A percentile compares a stretch with the other conserved stretches of the same genome.
These are phyloP conservation scores for Epichloe uncinata DNA, from an alignment of 2,329 filamentous ascomycete species.

Conservation along the genomic window DNA sequence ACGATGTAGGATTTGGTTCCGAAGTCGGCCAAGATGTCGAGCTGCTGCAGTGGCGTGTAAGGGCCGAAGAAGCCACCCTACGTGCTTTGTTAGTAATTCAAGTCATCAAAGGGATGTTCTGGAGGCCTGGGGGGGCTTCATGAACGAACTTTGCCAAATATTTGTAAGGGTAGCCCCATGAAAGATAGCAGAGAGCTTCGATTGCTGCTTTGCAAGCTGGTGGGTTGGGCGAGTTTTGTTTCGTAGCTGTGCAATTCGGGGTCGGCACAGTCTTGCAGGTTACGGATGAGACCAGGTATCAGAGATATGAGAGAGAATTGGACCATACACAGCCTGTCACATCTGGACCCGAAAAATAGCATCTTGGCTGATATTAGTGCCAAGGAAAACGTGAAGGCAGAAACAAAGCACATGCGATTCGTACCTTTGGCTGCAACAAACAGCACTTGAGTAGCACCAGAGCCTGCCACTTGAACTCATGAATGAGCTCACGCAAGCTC, in stretches of 20 bases:
- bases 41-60: conserved; percentile 90
- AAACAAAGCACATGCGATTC: not conserved
- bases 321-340: conserved; percentile 93
- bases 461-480: conserved; percentile 91
- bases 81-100: not conserved
- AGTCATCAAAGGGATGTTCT: not conserved
- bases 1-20: conserved; percentile 96
- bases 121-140: not conserved
- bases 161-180: conserved; percentile 87
- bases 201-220: conserved; percentile 82
- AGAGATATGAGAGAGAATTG: conserved; percentile 94
- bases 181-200: conserved; percentile 79
- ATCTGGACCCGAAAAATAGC: conserved; percentile 96
- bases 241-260: conserved; percentile 83
- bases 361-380: conserved; percentile 43
- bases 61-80: conserved; percentile 89
- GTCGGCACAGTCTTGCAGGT: conserved; percentile 88
- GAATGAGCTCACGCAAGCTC: conserved; percentile 81
- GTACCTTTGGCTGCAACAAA: conserved; percentile 84
- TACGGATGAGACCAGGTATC: conserved; percentile 82
- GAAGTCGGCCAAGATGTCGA: conserved; percentile 84
- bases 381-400: not conserved
- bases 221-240: conserved; percentile 59
- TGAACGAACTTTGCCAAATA: conserved; percentile 67
- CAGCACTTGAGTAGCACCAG: conserved; percentile 89